Base-by-base conservation (phyloP, 495 filamentous ascomycete species). In the Aspergillus bridgeri region DNA sequence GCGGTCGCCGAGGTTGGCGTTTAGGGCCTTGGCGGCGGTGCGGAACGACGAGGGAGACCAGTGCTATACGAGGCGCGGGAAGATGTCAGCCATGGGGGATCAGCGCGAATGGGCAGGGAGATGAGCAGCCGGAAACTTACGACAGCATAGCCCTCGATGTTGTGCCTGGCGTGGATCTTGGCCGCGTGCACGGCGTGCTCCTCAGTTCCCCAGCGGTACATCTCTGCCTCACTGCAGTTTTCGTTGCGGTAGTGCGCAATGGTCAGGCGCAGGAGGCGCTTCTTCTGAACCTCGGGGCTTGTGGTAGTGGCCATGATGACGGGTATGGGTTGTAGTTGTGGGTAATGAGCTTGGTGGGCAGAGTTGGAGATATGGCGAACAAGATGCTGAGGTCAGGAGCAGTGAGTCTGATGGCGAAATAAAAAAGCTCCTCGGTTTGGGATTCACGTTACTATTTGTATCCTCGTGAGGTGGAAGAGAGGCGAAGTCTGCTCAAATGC, bases 241-340 rank as follows among this genome's bases (percentile, higher is more conserved):
- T 11, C 15, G 18, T 52, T 24, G 49, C 49, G 49, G 24, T 52
- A 42, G 24, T 52, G 49, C 29, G 49, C 49, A n/a, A 52, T 25
- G 2, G 49, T 52, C 49, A 52, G 38, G 49, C 49, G 49, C 49
- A 52, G 24, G 49, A 52, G 49, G 49, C 49, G 49, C 15, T 17
- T 29, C 49, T 52, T 52, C 25, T 52, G 49, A 25, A 52, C 17
- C 25, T 13, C 25, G 15, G 38, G 25, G 49, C 3, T 25, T 25
- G 42, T 52, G 48, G 48, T 50, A n/a, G 44, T 46, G n/a, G n/a
- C n/a, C n/a, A n/a, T n/a, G n/a, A n/a, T n/a, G 19, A 45, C 9
- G 42, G 42, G 42, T 27, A 27, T 27, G n/a, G n/a, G n/a, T n/a
- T n/a, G n/a, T n/a, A n/a, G n/a, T n/a, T n/a, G n/a, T n/a, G n/a